Percentiles rank a stretch among this genome's conserved stretches.
Conservation (phyloP, 768 basidiomycete species). For the Tulasnella sp. region DNA sequence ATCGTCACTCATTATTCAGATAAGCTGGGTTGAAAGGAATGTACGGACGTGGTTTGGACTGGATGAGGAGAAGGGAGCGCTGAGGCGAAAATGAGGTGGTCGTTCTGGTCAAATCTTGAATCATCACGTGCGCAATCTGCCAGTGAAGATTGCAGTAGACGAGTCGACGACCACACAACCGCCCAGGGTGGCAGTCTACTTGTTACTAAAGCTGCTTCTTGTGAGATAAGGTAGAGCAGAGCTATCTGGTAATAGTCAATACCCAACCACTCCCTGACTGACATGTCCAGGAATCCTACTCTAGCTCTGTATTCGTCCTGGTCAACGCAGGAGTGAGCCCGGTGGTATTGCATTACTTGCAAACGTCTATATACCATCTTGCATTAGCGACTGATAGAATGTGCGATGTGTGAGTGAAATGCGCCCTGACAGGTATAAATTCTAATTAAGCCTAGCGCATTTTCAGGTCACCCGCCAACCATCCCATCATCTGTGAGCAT, state of each 20-base stretch:
- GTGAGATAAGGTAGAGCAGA: background rate
- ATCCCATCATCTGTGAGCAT: no score
- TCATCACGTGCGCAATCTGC: background rate
- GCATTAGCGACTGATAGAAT: no score
- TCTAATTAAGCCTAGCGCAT: no score
- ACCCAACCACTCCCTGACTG: background rate
- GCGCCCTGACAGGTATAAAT: no score
- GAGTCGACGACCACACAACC: background rate
- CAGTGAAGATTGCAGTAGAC: background rate
- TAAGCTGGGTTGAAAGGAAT: background rate
- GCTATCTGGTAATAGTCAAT: background rate
- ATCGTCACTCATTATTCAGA: slow-evolving; percentile 12
- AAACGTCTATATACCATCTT: no score
- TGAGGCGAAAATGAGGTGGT: background rate
- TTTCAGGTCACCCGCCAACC: no score
- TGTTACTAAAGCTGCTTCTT: background rate
- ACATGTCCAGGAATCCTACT: no score
- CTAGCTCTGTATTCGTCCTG: no score
- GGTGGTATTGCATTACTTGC: no score
- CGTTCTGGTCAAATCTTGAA: background rate
- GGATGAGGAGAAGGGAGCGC: background rate
- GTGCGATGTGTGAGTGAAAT: no score
- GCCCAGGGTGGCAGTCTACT: background rate
- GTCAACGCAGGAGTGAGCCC: no score
- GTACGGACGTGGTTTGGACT: background rate